Evolutionary conservation across 306 rosid species (phyloP), one percentile per base, ranked within the genome.

Genomic region (Ochetophila trinervis): DNA sequence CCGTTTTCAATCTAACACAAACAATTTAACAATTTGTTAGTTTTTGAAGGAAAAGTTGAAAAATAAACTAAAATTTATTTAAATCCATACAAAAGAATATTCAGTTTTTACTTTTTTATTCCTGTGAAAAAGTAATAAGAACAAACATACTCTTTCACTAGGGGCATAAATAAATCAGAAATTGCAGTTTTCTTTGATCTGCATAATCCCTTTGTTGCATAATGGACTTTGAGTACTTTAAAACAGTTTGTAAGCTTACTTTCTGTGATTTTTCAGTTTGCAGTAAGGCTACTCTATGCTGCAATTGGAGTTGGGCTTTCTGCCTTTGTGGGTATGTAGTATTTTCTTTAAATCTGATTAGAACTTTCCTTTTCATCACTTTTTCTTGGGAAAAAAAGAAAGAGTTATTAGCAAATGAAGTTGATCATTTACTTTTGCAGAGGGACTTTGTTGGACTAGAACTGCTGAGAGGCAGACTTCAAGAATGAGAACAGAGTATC

Each of bases 381-480:
- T 64, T 53, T 36, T 55, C n/a, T n/a, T 27, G 10, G 53, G 57
- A 66, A 8, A 66, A 40, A 62, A 27, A 64, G 22, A 57, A 18
- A 23, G 44, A 55, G n/a, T 60, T 53, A 8, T 42, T 72, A 16
- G 42, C 37, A 57, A 44, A 9, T 21, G 66, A 65, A 63, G 19
- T 48, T 73, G 18, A 78, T 45, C 50, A 21, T 20, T 14, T 62
- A 61, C 69, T 54, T 66, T 30, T 78, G 78, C 95, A 92, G 95
- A 89, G 76, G 96, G 91, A 63, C 35, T 84, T 59, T 92, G 98
- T 70, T 87, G 98, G 95, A 67, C 95, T 66, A 81, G 95, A 78
- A 92, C 95, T 16, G 89, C 96, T 0, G 91, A 92, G 81, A 89
- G 96, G 71, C 98, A 92, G 72, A 84, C 93, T 49, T 85, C 96